Conservation (phyloP, 2,329 filamentous ascomycete genomes). For the Beauveria sp. region DNA sequence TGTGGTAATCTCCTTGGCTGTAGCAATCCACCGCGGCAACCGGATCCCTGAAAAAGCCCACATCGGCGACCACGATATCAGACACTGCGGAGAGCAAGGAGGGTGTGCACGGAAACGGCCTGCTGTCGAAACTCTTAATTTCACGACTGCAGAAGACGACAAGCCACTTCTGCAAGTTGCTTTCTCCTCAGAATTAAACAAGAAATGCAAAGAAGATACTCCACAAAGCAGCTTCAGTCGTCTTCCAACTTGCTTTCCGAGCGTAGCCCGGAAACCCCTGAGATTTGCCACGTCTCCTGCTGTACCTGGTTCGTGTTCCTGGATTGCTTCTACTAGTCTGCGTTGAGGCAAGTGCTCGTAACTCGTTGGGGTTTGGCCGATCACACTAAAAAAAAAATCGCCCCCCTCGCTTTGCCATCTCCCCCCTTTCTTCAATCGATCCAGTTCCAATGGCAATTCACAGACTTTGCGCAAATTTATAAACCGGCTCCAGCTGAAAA, state of each 20-base stretch:
- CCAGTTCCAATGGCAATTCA: background rate
- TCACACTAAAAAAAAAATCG: background rate
- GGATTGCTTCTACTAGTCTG: background rate
- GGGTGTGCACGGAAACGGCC: background rate
- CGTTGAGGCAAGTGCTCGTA: background rate
- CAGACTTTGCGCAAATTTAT: too few species aligned
- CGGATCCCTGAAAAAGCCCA: background rate
- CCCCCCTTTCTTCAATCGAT: background rate
- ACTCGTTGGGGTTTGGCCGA: background rate
- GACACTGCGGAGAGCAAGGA: background rate
- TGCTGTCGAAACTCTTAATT: background rate
- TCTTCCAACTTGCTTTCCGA: background rate
- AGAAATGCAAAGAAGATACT: background rate
- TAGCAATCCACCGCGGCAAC: background rate
- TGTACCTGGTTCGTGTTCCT: slow-evolving; percentile 9
- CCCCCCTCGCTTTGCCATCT: background rate
- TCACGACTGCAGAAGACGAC: background rate
- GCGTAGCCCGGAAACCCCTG: slow-evolving; percentile 1
- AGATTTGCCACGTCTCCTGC: slow-evolving; percentile 11
- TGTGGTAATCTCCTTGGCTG: background rate
- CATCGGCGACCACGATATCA: background rate
- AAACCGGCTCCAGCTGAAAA: background rate
- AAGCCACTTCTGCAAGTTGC: background rate
- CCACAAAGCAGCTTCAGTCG: background rate
- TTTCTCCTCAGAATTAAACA: background rate